These are phyloP conservation scores for Solanum megistacrolobum DNA, from an alignment of 257 asterid genomes.

Conservation along the genomic window DNA sequence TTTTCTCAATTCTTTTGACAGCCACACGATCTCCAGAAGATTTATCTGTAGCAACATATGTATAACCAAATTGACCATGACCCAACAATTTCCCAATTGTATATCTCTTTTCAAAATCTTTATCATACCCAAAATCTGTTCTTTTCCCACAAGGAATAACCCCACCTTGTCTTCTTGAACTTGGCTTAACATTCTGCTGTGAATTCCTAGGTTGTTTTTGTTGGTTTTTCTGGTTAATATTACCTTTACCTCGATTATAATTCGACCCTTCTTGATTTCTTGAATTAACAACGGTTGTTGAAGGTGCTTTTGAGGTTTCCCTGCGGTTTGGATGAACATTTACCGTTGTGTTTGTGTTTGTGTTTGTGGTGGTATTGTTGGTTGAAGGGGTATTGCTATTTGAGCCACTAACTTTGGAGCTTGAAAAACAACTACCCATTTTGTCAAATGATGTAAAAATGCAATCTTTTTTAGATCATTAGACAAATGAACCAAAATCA, in stretches of 20 bases:
- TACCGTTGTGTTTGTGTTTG: conserved; percentile 5
- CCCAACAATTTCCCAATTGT: conserved; percentile 86
- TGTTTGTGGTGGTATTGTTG: not conserved
- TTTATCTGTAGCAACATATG: conserved; percentile 85
- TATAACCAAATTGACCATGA: conserved; percentile 97
- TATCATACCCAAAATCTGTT: conserved; percentile 94
- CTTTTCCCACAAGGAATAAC: conserved; percentile 78
- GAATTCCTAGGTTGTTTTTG: conserved; percentile 29
- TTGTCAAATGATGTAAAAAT: not conserved
- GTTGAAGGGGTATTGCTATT: conserved; percentile 36
- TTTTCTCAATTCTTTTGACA: conserved; percentile 89
- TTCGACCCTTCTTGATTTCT: conserved; percentile 31
- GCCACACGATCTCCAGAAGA: conserved; percentile 94
- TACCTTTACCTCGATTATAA: not conserved
- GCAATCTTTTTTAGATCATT: conserved; percentile 10
- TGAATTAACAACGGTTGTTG: not conserved
- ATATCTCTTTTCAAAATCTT: conserved; percentile 69
- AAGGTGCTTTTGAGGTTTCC: conserved; percentile 13
- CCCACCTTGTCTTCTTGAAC: conserved; percentile 51
- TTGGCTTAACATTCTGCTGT: conserved; percentile 27
- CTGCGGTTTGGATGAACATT: conserved; percentile 11
- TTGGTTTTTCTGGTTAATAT: not conserved
- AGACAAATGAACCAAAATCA: no score
- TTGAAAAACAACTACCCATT: conserved; percentile 64
- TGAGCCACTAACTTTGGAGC: conserved; percentile 42